Evolutionary conservation across 163 green algal species (phyloP), one percentile per base, ranked within the genome.

Genomic region (Chlamydomonas reinhardtii): DNA sequence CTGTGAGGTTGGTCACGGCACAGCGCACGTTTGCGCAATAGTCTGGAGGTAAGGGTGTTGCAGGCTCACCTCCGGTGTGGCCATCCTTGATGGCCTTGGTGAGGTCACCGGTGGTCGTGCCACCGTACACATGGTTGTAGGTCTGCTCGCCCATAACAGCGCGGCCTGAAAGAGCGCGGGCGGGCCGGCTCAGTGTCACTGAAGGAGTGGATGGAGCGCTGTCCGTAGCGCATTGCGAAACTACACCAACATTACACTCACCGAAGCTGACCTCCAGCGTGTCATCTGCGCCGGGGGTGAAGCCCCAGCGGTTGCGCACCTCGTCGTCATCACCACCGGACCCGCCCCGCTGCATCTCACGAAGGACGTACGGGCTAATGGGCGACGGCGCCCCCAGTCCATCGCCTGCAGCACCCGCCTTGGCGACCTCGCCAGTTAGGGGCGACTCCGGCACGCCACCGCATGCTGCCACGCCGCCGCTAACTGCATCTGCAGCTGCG

Each of bases 211-310:
- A n/a, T n/a, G n/a, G n/a, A n/a, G n/a, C n/a, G n/a, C n/a, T n/a
- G n/a, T n/a, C n/a, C n/a, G n/a, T n/a, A n/a, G n/a, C n/a, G n/a
- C n/a, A n/a, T n/a, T n/a, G n/a, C n/a, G n/a, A n/a, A n/a, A n/a
- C n/a, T 48, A 12, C 27, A 52, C 2, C 24, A 2, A 27, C 24
- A 0, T 11, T 22, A 37, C 29, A 34, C 79, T 85, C n/a, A 85
- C 79, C 29, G 39, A 43, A 87, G 72, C 69, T 74, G n/a, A 95
- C 88, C 32, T 97, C 93, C 56, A 96, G 37, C 6, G 95, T 97
- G 85, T 97, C 94, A 16, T 97, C 95, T 3, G 88, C 86, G 1
- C 95, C 95, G 5, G 94, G 94, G 17, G 91, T 92, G 89, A 97
- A 96, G 64, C 95, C 95, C 94, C 94, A 97, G 76, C 94, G 95